Percentiles rank a stretch among this genome's conserved stretches.
phyloP scores from a whole-genome alignment of 768 basidiomycete genomes.

The Pilatotrama ljubarskyi region DNA sequence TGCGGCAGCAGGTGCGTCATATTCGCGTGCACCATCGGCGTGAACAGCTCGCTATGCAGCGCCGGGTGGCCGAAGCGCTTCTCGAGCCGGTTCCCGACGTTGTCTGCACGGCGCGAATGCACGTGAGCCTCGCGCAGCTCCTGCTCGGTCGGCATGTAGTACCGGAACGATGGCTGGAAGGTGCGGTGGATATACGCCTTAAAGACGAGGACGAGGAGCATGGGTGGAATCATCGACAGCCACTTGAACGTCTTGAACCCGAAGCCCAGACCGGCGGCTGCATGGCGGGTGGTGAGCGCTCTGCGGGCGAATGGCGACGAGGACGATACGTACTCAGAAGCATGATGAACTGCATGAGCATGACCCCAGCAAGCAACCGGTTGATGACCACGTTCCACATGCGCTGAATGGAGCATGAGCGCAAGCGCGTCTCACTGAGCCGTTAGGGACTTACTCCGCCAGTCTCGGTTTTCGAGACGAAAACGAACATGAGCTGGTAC shows the following conservation, averaged over 20 bases:
- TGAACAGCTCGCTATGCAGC: constrained; percentile 81
- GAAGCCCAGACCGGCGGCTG: constrained; percentile 85
- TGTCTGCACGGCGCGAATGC: constrained; percentile 76
- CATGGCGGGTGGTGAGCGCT: constrained; percentile 6
- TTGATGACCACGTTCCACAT: constrained; percentile 96
- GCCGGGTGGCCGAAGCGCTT: constrained; percentile 96
- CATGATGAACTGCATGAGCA: constrained; percentile 89
- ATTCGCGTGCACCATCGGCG: constrained; percentile 83
- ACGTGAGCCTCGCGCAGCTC: constrained; percentile 77
- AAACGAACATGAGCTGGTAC: constrained; percentile 97
- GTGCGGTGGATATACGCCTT: constrained; percentile 79
- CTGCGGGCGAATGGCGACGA: neutral
- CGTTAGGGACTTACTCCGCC: constrained; percentile 69
- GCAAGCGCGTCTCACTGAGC: neutral
- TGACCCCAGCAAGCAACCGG: constrained; percentile 71
- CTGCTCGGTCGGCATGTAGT: constrained; percentile 78
- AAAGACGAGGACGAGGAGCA: constrained; percentile 76
- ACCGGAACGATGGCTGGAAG: constrained; percentile 71
- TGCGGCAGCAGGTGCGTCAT: constrained; percentile 78
- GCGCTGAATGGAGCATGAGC: constrained; percentile 47
- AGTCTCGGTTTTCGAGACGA: constrained; percentile 83
- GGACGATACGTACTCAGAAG: constrained; percentile 66
- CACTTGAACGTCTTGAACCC: constrained; percentile 71
- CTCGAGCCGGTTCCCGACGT: constrained; percentile 70
- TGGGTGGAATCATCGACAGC: constrained; percentile 83